A percentile compares a stretch with the other conserved stretches of the same genome.
Conservation (phyloP, 164 flowering plant genomes). For the Nelumbo lutea region DNA sequence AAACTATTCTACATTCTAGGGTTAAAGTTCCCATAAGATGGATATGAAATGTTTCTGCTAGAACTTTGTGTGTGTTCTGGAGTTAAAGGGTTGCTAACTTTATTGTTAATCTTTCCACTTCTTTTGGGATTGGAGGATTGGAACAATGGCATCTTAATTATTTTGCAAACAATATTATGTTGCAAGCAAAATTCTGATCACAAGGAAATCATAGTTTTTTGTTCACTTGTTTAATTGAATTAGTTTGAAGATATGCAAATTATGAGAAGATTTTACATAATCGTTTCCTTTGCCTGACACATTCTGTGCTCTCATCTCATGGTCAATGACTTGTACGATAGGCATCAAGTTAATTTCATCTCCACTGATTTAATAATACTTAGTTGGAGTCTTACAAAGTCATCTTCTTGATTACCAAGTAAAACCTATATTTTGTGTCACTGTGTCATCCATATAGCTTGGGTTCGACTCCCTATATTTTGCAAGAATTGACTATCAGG, state of each 20-base stretch:
- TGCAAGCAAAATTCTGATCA: too few species aligned
- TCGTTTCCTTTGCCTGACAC: background rate
- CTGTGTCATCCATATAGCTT: slow-evolving; percentile 37
- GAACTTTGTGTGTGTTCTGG: background rate
- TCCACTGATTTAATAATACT: background rate
- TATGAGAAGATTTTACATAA: background rate
- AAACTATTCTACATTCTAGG: background rate
- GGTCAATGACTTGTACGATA: background rate
- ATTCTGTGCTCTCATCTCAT: slow-evolving; percentile 1
- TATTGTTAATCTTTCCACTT: background rate
- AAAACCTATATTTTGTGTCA: background rate
- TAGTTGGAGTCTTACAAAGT: background rate
- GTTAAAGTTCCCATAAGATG: background rate
- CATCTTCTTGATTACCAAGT: slow-evolving; percentile 1
- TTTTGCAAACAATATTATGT: background rate
- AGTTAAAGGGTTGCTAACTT: too few species aligned
- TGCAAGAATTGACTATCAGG: slow-evolving; percentile 92
- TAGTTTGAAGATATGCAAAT: too few species aligned
- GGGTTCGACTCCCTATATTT: slow-evolving; percentile 90
- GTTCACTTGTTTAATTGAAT: too few species aligned
- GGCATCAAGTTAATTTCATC: background rate
- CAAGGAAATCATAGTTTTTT: too few species aligned
- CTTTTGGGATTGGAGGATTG: background rate
- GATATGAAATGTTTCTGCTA: background rate
- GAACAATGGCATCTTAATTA: background rate